Evolutionary conservation across 202 grass and related monocot genomes (phyloP), one percentile per base, ranked within the genome.

Genomic region (Schoenoplectus triqueter): DNA sequence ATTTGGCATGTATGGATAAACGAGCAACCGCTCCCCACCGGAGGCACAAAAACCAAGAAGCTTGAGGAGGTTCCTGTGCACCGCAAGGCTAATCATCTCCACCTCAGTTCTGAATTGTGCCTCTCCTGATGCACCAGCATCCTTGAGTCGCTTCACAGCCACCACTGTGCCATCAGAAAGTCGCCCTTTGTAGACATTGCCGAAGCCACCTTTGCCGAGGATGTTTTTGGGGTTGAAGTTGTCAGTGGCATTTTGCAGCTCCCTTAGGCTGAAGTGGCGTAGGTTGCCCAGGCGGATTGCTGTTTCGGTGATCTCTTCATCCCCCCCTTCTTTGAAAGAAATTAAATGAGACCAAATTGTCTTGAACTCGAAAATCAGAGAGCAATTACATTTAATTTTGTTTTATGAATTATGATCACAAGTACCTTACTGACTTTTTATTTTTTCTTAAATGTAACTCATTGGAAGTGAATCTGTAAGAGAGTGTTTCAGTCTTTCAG

Each of bases 1-100:
- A 86, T 99, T 96, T 21, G 93, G 82, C 96, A 99, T 99, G 90
- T 81, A 99, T 0, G 96, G 96, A 82, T 99, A 99, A n/a, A 99
- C 91, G 86, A 99, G 93, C 21, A 99, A 84, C 65, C 93, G 91
- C 81, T 99, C 96, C 41, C 93, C 93, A 45, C 82, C 68, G 54
- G 88, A 66, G 17, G 93, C 86, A 86, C 96, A 99, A 90, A 91
- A 96, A 1, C 96, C 96, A 10, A 96, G n/a, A 46, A 99, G 91
- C 64, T 93, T 90, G 69, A 99, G 93, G 31, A 99, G 86, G 87
- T 99, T 94, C 19, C 96, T 88, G 82, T 99, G 96, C 55, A 96
- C 91, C 52, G 96, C 96, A 41, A 99, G 91, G 91, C 93, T 98
- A 77, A 98, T 98, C 85, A 98, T 98, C 87, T 92, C 93, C 67